These are phyloP conservation scores for Chrysoporthe austroafricana DNA, from an alignment of 2,329 filamentous ascomycete genomes.

Conservation along the genomic window DNA sequence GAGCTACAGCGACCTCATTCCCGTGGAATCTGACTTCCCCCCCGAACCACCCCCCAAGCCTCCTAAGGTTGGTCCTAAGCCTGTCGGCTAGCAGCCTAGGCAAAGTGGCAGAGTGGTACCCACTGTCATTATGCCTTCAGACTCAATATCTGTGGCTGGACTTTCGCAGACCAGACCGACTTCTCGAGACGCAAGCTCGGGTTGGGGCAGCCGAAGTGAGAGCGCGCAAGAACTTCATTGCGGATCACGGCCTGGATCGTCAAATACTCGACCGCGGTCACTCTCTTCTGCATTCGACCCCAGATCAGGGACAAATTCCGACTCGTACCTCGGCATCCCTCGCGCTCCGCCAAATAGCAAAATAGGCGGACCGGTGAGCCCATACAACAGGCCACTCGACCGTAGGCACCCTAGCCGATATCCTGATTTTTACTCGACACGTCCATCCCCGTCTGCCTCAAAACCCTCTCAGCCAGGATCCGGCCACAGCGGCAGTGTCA, in stretches of 20 bases:
- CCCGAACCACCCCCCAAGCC: conserved; percentile 36
- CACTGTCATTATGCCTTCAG: conserved; percentile 18
- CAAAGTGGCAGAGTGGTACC: background rate
- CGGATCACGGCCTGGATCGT: background rate
- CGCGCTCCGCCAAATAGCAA: background rate
- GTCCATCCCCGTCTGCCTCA: background rate
- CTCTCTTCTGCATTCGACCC: conserved; percentile 8
- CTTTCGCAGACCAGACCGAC: background rate
- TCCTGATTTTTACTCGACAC: background rate
- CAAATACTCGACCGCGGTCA: conserved; percentile 3
- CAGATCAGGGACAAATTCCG: conserved; percentile 9
- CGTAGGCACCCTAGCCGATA: background rate
- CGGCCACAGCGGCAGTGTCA: background rate
- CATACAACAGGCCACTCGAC: background rate
- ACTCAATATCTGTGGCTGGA: conserved; percentile 20
- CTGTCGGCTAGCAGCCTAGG: conserved; percentile 26
- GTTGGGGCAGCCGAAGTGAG: background rate
- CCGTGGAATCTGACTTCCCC: conserved; percentile 39
- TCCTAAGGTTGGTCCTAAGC: conserved; percentile 35
- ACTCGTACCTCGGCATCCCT: conserved; percentile 8
- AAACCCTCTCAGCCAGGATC: background rate
- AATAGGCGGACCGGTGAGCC: background rate
- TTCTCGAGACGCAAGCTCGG: background rate
- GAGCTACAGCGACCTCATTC: conserved; percentile 45
- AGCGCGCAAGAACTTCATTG: background rate